These are phyloP conservation scores for Pecoramyces ruminantium DNA, from an alignment of 192 early-diverging fungal genomes.

Conservation along the genomic window DNA sequence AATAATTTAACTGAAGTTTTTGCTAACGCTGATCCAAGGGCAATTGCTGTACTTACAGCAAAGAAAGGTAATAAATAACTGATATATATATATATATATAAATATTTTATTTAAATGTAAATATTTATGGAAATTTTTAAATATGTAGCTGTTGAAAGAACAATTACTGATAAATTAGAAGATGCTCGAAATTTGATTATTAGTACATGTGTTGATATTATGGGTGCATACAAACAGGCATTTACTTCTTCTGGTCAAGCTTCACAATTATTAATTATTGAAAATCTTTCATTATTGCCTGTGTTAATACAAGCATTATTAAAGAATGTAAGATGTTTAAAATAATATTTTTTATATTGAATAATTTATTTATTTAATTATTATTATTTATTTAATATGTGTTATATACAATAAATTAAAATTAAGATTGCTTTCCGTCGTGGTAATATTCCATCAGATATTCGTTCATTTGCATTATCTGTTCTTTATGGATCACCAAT, in stretches of 20 bases:
- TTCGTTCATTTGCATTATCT: constrained; percentile 11
- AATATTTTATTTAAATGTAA: not conserved
- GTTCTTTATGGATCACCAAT: constrained; percentile 34
- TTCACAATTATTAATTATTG: constrained; percentile 62
- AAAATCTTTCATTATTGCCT: constrained; percentile 74
- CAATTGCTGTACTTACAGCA: constrained; percentile 60
- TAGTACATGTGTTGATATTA: constrained; percentile 72
- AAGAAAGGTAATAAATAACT: constrained; percentile 50
- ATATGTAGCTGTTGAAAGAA: constrained; percentile 73
- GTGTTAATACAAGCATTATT: constrained; percentile 61
- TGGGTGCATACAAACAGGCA: constrained; percentile 71
- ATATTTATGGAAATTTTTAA: not conserved
- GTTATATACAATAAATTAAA: constrained; percentile 2
- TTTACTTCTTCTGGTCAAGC: constrained; percentile 60
- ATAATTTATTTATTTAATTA: too few relatives aligned
- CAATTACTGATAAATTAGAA: constrained; percentile 68
- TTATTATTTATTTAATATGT: not conserved
- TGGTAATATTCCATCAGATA: constrained; percentile 5
- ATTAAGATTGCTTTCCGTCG: constrained; percentile 22
- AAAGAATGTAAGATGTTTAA: constrained; percentile 53
- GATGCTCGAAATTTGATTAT: constrained; percentile 84
- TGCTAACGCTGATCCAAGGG: constrained; percentile 62
- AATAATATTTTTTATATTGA: not conserved
- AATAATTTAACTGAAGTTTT: constrained; percentile 65
- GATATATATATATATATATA: not conserved